Conservation (phyloP, 148 eudicot genomes). For the Spergularia marina region DNA sequence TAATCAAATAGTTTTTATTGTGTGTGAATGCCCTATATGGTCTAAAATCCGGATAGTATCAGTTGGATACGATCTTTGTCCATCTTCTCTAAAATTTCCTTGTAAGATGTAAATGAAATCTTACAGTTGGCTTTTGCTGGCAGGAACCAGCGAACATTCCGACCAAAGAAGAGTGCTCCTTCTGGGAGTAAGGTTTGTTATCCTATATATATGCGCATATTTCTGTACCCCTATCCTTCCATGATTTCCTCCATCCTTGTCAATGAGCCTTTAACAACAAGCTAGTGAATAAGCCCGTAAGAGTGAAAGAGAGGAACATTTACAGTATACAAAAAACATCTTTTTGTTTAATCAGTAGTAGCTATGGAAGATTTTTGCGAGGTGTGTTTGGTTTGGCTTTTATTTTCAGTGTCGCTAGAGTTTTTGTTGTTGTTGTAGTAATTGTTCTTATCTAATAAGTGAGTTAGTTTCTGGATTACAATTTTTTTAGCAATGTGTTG, state of each 20-base stretch:
- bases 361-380: slow-evolving; percentile 15
- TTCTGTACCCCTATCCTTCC: slow-evolving; percentile 2
- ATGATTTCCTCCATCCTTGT: slow-evolving; percentile 10
- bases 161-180: slow-evolving; percentile 96
- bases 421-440: neutral
- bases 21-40: slow-evolving; percentile 9
- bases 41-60: slow-evolving; percentile 21
- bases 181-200: slow-evolving; percentile 90
- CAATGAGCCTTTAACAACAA: slow-evolving; percentile 8
- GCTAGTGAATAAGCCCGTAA: neutral
- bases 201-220: slow-evolving; percentile 9
- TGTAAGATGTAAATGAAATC: slow-evolving; percentile 10
- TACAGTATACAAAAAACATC: neutral
- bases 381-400: slow-evolving; percentile 15
- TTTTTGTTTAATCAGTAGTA: neutral
- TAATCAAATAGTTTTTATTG: neutral
- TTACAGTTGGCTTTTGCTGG: slow-evolving; percentile 23
- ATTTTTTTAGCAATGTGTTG: neutral
- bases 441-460: slow-evolving; percentile 1
- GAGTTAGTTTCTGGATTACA: neutral
- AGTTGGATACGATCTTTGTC: slow-evolving; percentile 15
- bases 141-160: slow-evolving; percentile 92
- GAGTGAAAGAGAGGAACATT: neutral
- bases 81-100: slow-evolving; percentile 3
- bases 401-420: neutral